phyloP scores from a whole-genome alignment of 1,139 yeast species.

The Debaryomyces sp. region DNA sequence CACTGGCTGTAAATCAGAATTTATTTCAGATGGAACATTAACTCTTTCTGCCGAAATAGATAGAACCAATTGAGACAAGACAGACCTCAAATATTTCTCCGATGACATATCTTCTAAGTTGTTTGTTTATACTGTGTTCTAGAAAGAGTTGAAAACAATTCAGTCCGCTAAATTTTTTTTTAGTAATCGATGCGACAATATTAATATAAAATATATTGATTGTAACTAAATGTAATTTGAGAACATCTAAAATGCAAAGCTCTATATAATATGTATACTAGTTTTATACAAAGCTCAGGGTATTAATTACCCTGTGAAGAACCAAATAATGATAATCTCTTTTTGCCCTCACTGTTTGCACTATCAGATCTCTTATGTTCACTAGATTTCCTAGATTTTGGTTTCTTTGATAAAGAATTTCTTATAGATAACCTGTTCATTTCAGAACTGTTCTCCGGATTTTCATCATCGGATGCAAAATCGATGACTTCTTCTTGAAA shows the following conservation, averaged over 20 bases:
- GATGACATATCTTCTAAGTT: slow-evolving; percentile 1
- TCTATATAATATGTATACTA: slow-evolving; percentile 5
- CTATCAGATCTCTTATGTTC: slow-evolving; percentile 35
- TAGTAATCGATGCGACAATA: background rate
- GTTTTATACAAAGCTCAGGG: background rate
- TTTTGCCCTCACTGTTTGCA: slow-evolving; percentile 26
- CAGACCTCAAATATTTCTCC: slow-evolving; percentile 15
- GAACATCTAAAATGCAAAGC: slow-evolving; percentile 2
- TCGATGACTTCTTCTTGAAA: slow-evolving; percentile 51
- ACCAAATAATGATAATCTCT: slow-evolving; percentile 37
- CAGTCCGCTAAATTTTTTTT: background rate
- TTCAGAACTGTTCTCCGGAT: slow-evolving; percentile 38
- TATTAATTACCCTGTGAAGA: slow-evolving; percentile 11
- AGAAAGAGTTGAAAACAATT: background rate
- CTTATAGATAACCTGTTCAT: slow-evolving; percentile 49
- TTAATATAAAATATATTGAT: background rate
- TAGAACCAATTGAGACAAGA: slow-evolving; percentile 28
- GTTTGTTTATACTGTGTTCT: background rate
- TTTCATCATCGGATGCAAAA: slow-evolving; percentile 53
- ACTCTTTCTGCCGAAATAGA: slow-evolving; percentile 27
- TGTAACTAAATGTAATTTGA: background rate
- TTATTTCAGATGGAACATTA: slow-evolving; percentile 9
- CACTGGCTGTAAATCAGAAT: slow-evolving; percentile 10
- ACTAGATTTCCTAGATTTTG: slow-evolving; percentile 31
- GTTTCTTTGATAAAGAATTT: slow-evolving; percentile 37